Conservation (phyloP, 73 alveolate genomes). For the Halteria grandinella region DNA sequence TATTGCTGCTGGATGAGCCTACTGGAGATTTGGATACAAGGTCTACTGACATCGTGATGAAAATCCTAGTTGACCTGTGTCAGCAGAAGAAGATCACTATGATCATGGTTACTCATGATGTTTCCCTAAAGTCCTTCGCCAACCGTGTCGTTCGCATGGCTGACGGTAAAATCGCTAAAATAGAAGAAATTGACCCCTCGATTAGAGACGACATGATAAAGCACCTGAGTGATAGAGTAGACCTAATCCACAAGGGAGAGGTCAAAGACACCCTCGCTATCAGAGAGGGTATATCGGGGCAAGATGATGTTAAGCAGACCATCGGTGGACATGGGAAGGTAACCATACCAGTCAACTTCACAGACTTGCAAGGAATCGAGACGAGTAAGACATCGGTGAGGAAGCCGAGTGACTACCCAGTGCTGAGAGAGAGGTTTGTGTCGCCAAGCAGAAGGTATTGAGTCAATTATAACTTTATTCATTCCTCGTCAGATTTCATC, state of each 20-base stretch:
- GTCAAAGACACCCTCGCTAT: constrained; percentile 44
- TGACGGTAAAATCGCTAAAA: constrained; percentile 89
- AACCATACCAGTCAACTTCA: constrained; percentile 14
- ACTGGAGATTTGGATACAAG: constrained; percentile 98
- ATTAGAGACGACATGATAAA: constrained; percentile 21
- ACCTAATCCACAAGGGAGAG: constrained; percentile 28
- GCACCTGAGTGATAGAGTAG: constrained; percentile 52
- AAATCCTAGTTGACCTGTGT: constrained; percentile 87
- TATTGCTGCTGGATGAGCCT: constrained; percentile 96
- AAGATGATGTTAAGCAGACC: constrained; percentile 15
- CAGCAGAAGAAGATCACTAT: constrained; percentile 83
- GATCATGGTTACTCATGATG: constrained; percentile 99
- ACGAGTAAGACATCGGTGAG: constrained; percentile 45
- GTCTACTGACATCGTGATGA: constrained; percentile 94
- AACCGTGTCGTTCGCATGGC: constrained; percentile 90
- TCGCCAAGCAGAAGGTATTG: no score
- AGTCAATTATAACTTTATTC: no score
- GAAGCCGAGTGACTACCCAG: constrained; percentile 39
- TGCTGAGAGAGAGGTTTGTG: constrained; percentile 28
- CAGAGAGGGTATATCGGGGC: constrained; percentile 57
- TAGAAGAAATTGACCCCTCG: constrained; percentile 32
- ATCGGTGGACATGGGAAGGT: background rate
- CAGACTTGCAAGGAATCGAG: background rate
- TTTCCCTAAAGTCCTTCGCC: constrained; percentile 90
- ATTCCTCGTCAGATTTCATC: no score